phyloP scores from a whole-genome alignment of 805 yeast species.

The Wickerhamiella brachini region DNA sequence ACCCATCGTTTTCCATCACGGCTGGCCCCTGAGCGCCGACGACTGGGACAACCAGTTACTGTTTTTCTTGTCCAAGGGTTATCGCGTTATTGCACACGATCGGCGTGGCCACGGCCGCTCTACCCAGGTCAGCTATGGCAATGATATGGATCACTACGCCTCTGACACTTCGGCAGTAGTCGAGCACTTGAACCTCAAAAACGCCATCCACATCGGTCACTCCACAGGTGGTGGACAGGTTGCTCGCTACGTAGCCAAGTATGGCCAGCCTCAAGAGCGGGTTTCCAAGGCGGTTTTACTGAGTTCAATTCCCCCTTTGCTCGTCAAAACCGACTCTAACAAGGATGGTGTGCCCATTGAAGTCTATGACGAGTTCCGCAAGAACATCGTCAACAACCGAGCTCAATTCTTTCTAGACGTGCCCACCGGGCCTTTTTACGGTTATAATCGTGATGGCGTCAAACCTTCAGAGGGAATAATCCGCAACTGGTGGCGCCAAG shows the following conservation, averaged over 20 bases:
- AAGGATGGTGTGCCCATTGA: background rate
- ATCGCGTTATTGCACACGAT: slow-evolving; percentile 4
- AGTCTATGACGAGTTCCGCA: slow-evolving; percentile 1
- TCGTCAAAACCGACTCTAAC: slow-evolving; percentile 2
- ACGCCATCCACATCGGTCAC: slow-evolving; percentile 5
- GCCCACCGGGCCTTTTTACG: slow-evolving; percentile 7
- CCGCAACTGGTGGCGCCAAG: slow-evolving; percentile 8
- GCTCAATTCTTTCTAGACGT: slow-evolving; percentile 1
- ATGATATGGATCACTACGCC: slow-evolving; percentile 6
- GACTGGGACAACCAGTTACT: slow-evolving; percentile 6
- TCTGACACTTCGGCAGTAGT: slow-evolving; percentile 1
- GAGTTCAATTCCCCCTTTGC: slow-evolving; percentile 3
- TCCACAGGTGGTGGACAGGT: slow-evolving; percentile 6
- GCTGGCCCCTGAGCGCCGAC: slow-evolving; percentile 5
- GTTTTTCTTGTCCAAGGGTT: slow-evolving; percentile 4
- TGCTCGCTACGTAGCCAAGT: slow-evolving; percentile 2
- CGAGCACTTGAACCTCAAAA: slow-evolving; percentile 1
- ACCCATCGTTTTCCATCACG: slow-evolving; percentile 4
- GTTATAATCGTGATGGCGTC: slow-evolving; percentile 22
- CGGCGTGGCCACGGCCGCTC: slow-evolving; percentile 7
- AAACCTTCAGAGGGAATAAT: slow-evolving; percentile 1
- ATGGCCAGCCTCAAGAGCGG: background rate
- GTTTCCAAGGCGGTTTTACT: slow-evolving; percentile 3
- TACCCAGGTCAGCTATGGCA: slow-evolving; percentile 1
- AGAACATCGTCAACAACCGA: background rate